Evolutionary conservation across 768 basidiomycete species (phyloP), one percentile per base, ranked within the genome.

Genomic region (Suillus decipiens): DNA sequence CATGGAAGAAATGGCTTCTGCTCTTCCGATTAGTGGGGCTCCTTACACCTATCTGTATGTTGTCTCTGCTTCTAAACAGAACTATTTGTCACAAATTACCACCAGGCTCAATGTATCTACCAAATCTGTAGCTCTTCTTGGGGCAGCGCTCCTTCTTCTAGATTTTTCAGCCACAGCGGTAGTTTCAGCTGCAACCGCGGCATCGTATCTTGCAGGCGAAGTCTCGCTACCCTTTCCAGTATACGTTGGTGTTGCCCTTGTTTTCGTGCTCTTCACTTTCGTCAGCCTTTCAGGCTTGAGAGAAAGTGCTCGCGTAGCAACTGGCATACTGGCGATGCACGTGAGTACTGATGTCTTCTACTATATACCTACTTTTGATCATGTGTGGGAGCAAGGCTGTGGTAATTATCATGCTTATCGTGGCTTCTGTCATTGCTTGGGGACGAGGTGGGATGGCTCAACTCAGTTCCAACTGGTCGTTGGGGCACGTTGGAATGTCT

Each of bases 141-240:
- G 84, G 7, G 89, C 89, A 1, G 80, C 87, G 0, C 78, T 89
- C 9, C 81, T 90, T 0, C 75, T 91, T n/a, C 79, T 93, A 3
- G 90, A 93, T 71, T 89, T 86, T 54, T 79, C 86, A 5, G 82
- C 88, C 3, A 92, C 89, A 0, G 79, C 86, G 0, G 84, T 89
- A 15, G 87, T 90, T 22, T 90, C 90, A 0, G 89, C 90, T 0
- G 87, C 89, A 4, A 90, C 90, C 0, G 89, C 90, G 0, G 79
- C 83, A 3, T 79, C 84, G 3, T 92, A 92, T 65, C 82, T 92
- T 42, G 78, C 80, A 2, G 88, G 88, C 28, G 89, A 92, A 69
- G 80, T 88, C 1, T 63, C 70, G 3, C 71, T 89, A 10, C 87
- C 87, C 0, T 86, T 90, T 68, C 82, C 86, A 0, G 64, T 77